Percentiles rank a stretch among this genome's conserved stretches.
These are phyloP conservation scores for Tylopilus sp. DNA, from an alignment of 768 basidiomycete genomes.

Conservation along the genomic window DNA sequence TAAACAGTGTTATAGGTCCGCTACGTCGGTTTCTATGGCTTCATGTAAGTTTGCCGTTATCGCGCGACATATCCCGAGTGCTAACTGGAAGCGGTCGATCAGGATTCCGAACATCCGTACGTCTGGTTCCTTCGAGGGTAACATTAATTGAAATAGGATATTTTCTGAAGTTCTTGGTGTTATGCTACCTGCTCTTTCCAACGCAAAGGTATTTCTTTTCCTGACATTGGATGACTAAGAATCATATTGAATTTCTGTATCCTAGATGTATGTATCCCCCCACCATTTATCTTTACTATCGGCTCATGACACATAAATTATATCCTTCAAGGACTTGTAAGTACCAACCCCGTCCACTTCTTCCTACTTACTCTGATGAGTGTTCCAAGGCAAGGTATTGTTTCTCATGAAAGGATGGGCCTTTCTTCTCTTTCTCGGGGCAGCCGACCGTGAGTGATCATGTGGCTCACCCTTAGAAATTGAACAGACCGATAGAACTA, in stretches of 20 bases:
- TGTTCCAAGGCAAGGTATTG: not conserved
- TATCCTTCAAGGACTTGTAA: not conserved
- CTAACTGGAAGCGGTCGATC: not conserved
- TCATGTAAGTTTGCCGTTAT: not conserved
- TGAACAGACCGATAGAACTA: not conserved
- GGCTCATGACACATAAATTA: not conserved
- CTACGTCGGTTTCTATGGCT: not conserved
- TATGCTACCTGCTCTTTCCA: not conserved
- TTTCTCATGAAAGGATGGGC: not conserved
- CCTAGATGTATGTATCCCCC: slow-evolving; percentile 3
- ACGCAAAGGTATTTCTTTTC: slow-evolving; percentile 1
- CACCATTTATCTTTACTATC: not conserved
- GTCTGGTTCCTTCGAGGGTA: not conserved
- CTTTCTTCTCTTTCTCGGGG: not conserved
- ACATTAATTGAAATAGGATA: not conserved
- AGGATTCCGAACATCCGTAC: not conserved
- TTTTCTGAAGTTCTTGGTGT: slow-evolving; percentile 2
- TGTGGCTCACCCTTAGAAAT: not conserved
- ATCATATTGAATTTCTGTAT: not conserved
- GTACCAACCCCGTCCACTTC: not conserved
- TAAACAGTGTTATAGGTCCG: not conserved
- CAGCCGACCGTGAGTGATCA: not conserved
- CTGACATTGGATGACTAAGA: too few relatives aligned
- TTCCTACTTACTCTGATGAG: not conserved
- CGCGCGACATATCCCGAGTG: not conserved